Evolutionary conservation across 2,329 filamentous ascomycete species (phyloP).

Genomic region (Cercospora brassicicola): DNA sequence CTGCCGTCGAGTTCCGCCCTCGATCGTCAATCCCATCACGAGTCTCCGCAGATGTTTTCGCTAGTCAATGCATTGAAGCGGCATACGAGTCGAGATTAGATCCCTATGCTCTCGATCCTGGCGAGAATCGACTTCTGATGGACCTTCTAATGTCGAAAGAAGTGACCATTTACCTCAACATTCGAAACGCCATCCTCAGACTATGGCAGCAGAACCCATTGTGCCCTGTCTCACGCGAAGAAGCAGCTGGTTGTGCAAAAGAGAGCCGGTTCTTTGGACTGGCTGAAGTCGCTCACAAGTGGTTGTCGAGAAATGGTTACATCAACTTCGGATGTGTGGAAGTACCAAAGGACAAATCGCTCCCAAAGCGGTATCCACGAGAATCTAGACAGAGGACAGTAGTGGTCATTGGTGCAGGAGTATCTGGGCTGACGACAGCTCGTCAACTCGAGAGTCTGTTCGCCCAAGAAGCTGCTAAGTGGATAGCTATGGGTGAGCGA

Average conservation of each 20-base stretch:
- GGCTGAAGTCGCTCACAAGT: constrained; percentile 85
- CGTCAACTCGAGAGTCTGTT: constrained; percentile 87
- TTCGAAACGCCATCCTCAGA: constrained; percentile 88
- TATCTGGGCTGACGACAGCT: constrained; percentile 88
- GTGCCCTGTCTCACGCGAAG: constrained; percentile 74
- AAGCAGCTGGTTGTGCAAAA: constrained; percentile 86
- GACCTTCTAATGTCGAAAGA: constrained; percentile 82
- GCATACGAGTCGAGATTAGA: constrained; percentile 87
- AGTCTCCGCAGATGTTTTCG: constrained; percentile 73
- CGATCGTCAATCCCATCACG: constrained; percentile 76
- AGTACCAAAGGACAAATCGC: constrained; percentile 49
- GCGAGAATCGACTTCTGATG: constrained; percentile 78
- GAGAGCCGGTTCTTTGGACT: constrained; percentile 86
- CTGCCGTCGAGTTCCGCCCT: constrained; percentile 33
- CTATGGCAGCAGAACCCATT: constrained; percentile 87
- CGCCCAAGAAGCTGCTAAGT: constrained; percentile 70
- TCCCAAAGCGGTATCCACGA: constrained; percentile 37
- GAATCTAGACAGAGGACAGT: constrained; percentile 67
- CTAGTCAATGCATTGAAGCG: constrained; percentile 84
- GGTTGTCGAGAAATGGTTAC: constrained; percentile 85
- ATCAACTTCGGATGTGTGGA: constrained; percentile 95
- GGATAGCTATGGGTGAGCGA: constrained; percentile 64
- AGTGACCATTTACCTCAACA: constrained; percentile 93
- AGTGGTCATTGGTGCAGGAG: constrained; percentile 87
- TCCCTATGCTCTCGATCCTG: constrained; percentile 80